A percentile compares a stretch with the other conserved stretches of the same genome.
phyloP scores from a whole-genome alignment of 805 yeast species.

The Wickerhamiella brachini region DNA sequence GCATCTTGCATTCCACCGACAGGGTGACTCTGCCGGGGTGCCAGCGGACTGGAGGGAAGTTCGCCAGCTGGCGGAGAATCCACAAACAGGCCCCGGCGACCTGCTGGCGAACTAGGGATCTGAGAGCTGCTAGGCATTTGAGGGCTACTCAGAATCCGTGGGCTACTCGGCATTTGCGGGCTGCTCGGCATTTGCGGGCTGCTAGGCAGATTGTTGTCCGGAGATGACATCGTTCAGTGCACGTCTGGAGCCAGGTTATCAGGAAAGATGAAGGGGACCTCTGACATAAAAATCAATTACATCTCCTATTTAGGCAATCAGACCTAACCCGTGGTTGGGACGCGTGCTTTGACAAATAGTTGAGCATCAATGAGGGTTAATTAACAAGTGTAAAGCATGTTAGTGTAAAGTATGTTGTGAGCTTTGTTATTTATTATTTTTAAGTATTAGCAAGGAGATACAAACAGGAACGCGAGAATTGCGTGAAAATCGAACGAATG shows the following conservation, averaged over 20 bases:
- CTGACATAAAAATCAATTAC: constrained; percentile 1
- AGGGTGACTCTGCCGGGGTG: not conserved
- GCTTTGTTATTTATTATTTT: too few species aligned
- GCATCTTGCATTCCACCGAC: not conserved
- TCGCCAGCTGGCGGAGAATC: not conserved
- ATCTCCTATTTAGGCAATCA: not conserved
- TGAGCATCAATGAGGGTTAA: not conserved
- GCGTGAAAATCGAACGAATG: too few species aligned
- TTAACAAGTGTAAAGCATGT: not conserved
- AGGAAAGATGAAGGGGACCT: not conserved
- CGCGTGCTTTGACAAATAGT: not conserved
- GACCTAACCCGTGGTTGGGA: not conserved
- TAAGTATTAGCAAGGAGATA: too few species aligned
- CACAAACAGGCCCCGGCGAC: not conserved
- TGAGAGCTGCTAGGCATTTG: not conserved
- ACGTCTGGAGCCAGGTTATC: too few species aligned
- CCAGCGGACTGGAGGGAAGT: constrained; percentile 10
- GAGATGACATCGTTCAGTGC: not conserved
- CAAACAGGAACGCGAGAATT: too few species aligned
- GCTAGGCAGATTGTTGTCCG: not conserved
- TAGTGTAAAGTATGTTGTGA: too few species aligned
- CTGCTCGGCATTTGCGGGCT: not conserved
- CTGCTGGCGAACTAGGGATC: not conserved
- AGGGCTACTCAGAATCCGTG: not conserved
- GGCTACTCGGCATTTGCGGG: not conserved